Conservation (phyloP, 2,329 filamentous ascomycete genomes). For the Teratosphaeria zuluensis region DNA sequence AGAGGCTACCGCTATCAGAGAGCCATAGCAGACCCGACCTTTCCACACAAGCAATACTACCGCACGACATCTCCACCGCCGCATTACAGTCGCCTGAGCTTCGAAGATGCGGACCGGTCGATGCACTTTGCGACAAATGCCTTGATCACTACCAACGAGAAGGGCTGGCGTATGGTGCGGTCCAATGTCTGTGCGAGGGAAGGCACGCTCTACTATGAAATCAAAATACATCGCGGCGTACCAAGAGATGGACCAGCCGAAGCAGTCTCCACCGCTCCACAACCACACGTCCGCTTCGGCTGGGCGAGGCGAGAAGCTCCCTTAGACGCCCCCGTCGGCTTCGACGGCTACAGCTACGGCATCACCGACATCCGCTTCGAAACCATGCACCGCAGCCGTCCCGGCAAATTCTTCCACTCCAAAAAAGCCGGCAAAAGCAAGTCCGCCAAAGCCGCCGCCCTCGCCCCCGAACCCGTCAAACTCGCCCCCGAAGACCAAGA, state of each 20-base stretch:
- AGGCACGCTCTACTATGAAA: slow-evolving; percentile 89
- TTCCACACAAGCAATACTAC: slow-evolving; percentile 80
- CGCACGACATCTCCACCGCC: slow-evolving; percentile 79
- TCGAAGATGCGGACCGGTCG: slow-evolving; percentile 79
- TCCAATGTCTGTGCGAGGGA: slow-evolving; percentile 86
- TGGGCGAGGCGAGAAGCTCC: slow-evolving; percentile 75
- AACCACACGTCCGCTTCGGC: slow-evolving; percentile 64
- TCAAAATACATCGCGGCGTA: slow-evolving; percentile 74
- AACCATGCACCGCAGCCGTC: slow-evolving; percentile 85
- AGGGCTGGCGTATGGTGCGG: slow-evolving; percentile 83
- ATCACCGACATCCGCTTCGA: slow-evolving; percentile 84
- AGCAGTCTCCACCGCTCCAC: slow-evolving; percentile 35
- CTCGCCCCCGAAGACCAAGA: slow-evolving; percentile 49
- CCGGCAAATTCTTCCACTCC: slow-evolving; percentile 65
- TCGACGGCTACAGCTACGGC: slow-evolving; percentile 88
- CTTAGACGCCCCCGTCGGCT: slow-evolving; percentile 73
- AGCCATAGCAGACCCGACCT: slow-evolving; percentile 80
- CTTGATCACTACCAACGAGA: slow-evolving; percentile 74
- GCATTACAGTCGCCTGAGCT: slow-evolving; percentile 75
- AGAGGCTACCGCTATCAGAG: slow-evolving; percentile 77
- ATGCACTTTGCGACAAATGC: slow-evolving; percentile 67
- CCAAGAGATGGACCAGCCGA: slow-evolving; percentile 35
- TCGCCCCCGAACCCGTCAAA: slow-evolving; percentile 33
- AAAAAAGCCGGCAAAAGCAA: slow-evolving; percentile 28
- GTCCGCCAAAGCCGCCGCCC: slow-evolving; percentile 36